Base-by-base conservation (phyloP, 768 basidiomycete species). In the Mycena epipterygia region DNA sequence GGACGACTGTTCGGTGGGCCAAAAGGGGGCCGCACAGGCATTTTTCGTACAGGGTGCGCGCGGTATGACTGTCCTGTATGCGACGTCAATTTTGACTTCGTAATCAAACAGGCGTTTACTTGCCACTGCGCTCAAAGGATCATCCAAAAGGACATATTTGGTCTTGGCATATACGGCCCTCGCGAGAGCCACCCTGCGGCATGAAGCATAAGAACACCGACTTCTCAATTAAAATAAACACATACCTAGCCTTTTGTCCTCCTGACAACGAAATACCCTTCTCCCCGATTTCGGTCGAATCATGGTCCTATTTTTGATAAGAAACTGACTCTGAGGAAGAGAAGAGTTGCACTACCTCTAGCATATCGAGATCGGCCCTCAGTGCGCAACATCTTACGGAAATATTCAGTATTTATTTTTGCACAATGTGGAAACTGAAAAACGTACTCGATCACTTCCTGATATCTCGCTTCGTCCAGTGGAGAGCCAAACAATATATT, bases 301-400 rank as follows among this genome's bases (percentile, higher is more conserved):
- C 96, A 6, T n/a, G n/a, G n/a, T n/a, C n/a, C n/a, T n/a, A n/a
- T n/a, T n/a, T n/a, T n/a, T n/a, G n/a, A n/a, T n/a, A n/a, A n/a
- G n/a, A n/a, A n/a, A n/a, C n/a, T n/a, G n/a, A n/a, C n/a, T n/a
- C n/a, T n/a, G n/a, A n/a, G n/a, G n/a, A n/a, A n/a, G n/a, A n/a
- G n/a, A n/a, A n/a, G n/a, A n/a, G n/a, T n/a, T 37, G 14, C 0
- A 97, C 97, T 73, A 96, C 91, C 64, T 97, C 94, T 2, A 98
- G 80, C 25, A 96, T 88, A 6, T 92, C 89, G 61, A 99, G 79
- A 83, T 99, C 97, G 0, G 93, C 89, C 30, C 78, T 81, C 62
- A 99, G 80, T 0, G 95, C 96, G 75, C 97, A 98, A 14, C 89
- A n/a, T n/a, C n/a, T n/a, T n/a, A n/a, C n/a, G n/a, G n/a, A n/a